Base-by-base conservation (phyloP, 164 flowering plant species). In the Dillenia suffruticosa region DNA sequence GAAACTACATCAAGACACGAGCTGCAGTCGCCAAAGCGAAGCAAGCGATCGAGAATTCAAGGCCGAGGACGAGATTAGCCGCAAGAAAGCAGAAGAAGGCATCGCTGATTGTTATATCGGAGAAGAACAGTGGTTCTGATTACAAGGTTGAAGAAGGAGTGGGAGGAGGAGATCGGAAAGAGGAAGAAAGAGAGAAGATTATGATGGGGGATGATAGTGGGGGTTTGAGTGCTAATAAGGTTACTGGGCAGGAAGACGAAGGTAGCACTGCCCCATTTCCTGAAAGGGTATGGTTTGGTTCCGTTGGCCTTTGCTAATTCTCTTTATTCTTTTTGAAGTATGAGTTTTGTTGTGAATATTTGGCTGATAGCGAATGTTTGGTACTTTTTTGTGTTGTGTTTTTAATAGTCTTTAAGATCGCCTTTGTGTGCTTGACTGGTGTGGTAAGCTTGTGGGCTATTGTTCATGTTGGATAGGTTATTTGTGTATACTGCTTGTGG, bases 141-240 rank as follows among this genome's bases (percentile, higher is more conserved):
- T 52, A 17, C n/a, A 55, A 54, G 44, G 43, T 49, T 66, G 32
- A 16, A 47, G 72, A 46, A 51, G 62, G 67, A 64, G 68, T 14
- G 46, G 62, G 26, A 52, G 54, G 44, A 55, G 61, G n/a, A 14
- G 51, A 40, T 16, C 47, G 11, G 51, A 44, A 61, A 14, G 17
- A 51, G 49, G 17, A 19, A 61, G 61, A 63, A 40, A 52, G 64
- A 54, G 22, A 48, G 54, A 61, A 68, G 26, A 79, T 46, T 10
- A 64, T 26, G 63, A 77, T 81, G 84, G 85, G 57, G 6, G 87
- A 81, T 51, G 85, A 78, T 14, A 85, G 88, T 50, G 90, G 92
- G 13, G 92, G 93, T 9, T 69, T 85, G 73, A 86, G 90, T 63
- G 85, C 89, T 46, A 87, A 85, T 60, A 87, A 82, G 74, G 89